These are phyloP conservation scores for Furcasterigmium sp. DNA, from an alignment of 2,329 filamentous ascomycete genomes.

Conservation along the genomic window DNA sequence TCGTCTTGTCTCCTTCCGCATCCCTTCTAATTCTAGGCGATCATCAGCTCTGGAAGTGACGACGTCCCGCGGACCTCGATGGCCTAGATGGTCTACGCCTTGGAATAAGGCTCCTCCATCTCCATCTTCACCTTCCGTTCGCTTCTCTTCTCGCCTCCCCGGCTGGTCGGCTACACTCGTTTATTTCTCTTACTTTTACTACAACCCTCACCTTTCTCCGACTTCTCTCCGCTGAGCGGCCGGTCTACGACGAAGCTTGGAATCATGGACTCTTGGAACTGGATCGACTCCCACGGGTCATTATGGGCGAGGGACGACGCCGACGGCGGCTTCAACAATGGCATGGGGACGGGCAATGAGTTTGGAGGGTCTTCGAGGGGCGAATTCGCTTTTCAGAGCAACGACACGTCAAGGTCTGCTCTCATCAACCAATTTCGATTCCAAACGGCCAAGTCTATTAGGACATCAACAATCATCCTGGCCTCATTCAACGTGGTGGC, in stretches of 20 bases:
- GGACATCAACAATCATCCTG: conserved; percentile 57
- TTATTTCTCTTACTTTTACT: background rate
- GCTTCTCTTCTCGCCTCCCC: background rate
- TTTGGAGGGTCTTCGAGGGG: conserved; percentile 16
- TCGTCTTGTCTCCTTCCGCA: background rate
- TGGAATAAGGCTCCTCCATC: background rate
- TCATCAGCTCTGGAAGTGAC: background rate
- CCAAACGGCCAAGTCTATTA: conserved; percentile 49
- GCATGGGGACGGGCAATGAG: conserved; percentile 20
- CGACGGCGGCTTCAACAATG: conserved; percentile 14
- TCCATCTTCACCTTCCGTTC: background rate
- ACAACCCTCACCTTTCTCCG: background rate
- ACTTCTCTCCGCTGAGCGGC: conserved; percentile 3
- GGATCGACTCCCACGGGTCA: conserved; percentile 10
- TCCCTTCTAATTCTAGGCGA: background rate
- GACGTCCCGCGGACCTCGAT: conserved; percentile 12
- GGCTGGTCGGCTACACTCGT: conserved; percentile 3
- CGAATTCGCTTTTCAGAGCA: conserved; percentile 20
- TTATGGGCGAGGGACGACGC: conserved; percentile 22
- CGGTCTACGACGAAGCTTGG: background rate
- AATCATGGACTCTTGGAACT: conserved; percentile 15
- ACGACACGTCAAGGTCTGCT: conserved; percentile 36
- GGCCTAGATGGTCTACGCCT: conserved; percentile 31
- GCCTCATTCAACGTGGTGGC: conserved; percentile 56
- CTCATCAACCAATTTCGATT: conserved; percentile 48